These are phyloP conservation scores for Iris pallida DNA, from an alignment of 116 monocot species.

Conservation along the genomic window DNA sequence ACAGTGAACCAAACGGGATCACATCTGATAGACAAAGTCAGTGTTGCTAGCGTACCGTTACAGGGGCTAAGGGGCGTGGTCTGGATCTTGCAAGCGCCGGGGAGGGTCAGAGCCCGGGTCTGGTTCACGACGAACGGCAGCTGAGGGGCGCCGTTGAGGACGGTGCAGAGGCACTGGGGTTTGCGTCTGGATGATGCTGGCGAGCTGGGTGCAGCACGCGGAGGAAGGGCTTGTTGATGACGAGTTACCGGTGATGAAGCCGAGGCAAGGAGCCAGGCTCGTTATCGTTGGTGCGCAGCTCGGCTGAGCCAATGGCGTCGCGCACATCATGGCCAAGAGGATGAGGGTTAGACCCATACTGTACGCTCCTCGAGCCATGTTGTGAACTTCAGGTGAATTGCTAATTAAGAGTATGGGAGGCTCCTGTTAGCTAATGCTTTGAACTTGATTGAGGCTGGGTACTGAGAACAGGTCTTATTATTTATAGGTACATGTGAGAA, in stretches of 20 bases:
- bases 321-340: neutral
- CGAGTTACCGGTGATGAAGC: slow-evolving; percentile 23
- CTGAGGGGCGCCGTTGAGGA: slow-evolving; percentile 23
- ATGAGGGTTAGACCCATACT: no score
- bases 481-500: no score
- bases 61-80: slow-evolving; percentile 24
- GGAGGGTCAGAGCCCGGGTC: slow-evolving; percentile 12
- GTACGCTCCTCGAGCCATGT: no score
- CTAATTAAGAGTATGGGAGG: no score
- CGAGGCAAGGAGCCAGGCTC: slow-evolving; percentile 30
- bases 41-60: slow-evolving; percentile 12
- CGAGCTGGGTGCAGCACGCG: slow-evolving; percentile 38
- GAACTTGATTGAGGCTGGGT: no score
- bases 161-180: slow-evolving; percentile 35
- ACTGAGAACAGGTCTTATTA: no score
- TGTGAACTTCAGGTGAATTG: no score
- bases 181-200: slow-evolving; percentile 23
- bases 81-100: slow-evolving; percentile 25
- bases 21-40: no score
- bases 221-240: slow-evolving; percentile 23
- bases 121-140: slow-evolving; percentile 22
- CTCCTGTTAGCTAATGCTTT: no score
- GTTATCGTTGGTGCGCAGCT: slow-evolving; percentile 18
- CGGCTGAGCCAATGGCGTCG: neutral
- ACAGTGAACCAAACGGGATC: no score